Evolutionary conservation across 2,329 filamentous ascomycete species (phyloP).

Genomic region (Didymella glomerata): DNA sequence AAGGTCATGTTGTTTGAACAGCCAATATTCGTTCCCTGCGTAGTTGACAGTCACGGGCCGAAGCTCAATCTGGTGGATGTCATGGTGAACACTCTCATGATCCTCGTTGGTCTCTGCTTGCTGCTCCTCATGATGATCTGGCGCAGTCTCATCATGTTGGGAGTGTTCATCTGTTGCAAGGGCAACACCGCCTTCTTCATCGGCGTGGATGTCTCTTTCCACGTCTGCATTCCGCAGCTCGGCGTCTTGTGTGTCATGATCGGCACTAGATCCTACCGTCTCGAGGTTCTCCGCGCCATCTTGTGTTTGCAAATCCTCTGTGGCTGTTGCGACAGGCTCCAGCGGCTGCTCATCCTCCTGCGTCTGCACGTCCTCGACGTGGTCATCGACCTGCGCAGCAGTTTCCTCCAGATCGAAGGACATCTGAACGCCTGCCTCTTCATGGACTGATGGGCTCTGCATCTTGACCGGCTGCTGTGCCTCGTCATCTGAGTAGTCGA

Average conservation of each 20-base stretch:
- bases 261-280: not conserved
- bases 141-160: constrained; percentile 15
- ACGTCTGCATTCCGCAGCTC: not conserved
- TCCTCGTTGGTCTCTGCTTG: constrained; percentile 26
- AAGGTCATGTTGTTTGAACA: constrained; percentile 43
- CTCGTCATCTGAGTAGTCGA: constrained; percentile 50
- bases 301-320: not conserved
- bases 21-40: constrained; percentile 40
- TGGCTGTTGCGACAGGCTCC: not conserved
- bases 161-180: constrained; percentile 23
- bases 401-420: not conserved
- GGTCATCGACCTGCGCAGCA: not conserved
- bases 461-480: constrained; percentile 27
- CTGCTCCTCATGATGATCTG: constrained; percentile 7
- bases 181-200: constrained; percentile 27
- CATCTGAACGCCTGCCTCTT: constrained; percentile 10
- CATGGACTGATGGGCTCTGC: constrained; percentile 6
- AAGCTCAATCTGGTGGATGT: constrained; percentile 23
- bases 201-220: constrained; percentile 17
- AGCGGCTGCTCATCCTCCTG: not conserved
- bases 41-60: constrained; percentile 43
- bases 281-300: not conserved
- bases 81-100: constrained; percentile 23
- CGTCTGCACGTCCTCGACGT: constrained; percentile 2
- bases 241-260: constrained; percentile 2